phyloP scores from a whole-genome alignment of 139 green algal species.

The Monoraphidium neglectum region DNA sequence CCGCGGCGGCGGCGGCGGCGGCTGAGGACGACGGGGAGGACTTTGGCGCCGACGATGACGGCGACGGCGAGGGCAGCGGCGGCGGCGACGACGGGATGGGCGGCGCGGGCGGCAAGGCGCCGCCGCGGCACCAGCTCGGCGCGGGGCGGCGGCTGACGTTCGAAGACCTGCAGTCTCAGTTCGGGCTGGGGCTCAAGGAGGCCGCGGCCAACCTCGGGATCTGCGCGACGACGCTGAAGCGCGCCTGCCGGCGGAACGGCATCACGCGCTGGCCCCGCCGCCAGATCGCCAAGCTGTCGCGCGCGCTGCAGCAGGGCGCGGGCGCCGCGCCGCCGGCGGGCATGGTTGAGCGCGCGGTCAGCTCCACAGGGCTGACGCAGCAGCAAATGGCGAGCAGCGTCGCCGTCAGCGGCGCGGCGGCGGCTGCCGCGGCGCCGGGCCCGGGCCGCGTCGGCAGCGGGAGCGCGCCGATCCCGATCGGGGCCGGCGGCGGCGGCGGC shows the following conservation, averaged over 20 bases:
- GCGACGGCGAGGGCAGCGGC: neutral
- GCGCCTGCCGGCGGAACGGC: slow-evolving; percentile 79
- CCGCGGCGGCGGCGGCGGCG: neutral
- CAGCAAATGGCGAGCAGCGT: slow-evolving; percentile 2
- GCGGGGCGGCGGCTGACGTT: slow-evolving; percentile 54
- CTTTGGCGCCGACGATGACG: slow-evolving; percentile 4
- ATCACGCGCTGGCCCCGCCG: slow-evolving; percentile 86
- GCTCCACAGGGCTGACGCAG: slow-evolving; percentile 18
- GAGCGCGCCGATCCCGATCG: neutral
- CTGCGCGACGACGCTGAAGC: slow-evolving; percentile 91
- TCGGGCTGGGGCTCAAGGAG: slow-evolving; percentile 85
- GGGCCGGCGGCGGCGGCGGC: slow-evolving; percentile 12
- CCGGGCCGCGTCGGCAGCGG: too few relatives aligned
- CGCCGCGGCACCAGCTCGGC: slow-evolving; percentile 24
- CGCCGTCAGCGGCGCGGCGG: slow-evolving; percentile 18
- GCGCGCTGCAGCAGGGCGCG: slow-evolving; percentile 49
- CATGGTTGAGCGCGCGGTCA: slow-evolving; percentile 16
- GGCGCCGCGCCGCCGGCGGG: slow-evolving; percentile 12
- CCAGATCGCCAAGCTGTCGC: slow-evolving; percentile 57
- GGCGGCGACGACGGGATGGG: neutral
- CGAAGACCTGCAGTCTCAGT: slow-evolving; percentile 81
- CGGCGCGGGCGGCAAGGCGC: neutral
- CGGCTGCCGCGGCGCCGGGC: slow-evolving; percentile 17
- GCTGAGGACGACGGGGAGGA: slow-evolving; percentile 26
- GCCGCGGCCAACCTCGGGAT: slow-evolving; percentile 82